These are phyloP conservation scores for Thraustochytrium sp. DNA, from an alignment of 352 stramenopile species.

Conservation along the genomic window DNA sequence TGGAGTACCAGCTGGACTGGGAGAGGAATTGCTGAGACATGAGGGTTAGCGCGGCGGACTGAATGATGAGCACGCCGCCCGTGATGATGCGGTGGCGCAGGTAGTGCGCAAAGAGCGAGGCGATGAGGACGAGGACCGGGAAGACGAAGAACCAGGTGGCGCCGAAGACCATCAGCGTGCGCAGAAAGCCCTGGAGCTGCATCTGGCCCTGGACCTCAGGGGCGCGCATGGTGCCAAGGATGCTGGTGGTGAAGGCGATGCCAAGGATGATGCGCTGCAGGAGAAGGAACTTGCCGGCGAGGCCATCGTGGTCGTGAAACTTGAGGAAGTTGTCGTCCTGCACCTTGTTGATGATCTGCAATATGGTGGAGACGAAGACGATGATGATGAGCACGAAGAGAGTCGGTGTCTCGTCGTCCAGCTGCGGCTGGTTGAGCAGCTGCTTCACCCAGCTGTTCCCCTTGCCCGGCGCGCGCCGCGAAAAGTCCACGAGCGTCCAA, in stretches of 20 bases:
- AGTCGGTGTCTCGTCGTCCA: slow-evolving; percentile 32
- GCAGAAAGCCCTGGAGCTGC: slow-evolving; percentile 37
- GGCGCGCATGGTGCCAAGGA: neutral
- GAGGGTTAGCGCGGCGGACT: neutral
- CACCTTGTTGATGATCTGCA: slow-evolving; percentile 44
- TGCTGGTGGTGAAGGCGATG: slow-evolving; percentile 30
- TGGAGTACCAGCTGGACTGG: slow-evolving; percentile 16
- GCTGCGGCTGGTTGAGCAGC: slow-evolving; percentile 17
- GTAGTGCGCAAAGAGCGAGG: slow-evolving; percentile 45
- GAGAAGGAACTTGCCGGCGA: slow-evolving; percentile 33
- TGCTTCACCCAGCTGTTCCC: neutral
- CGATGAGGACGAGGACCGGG: slow-evolving; percentile 29
- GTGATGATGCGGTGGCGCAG: slow-evolving; percentile 38
- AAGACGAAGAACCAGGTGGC: slow-evolving; percentile 43
- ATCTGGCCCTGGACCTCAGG: neutral
- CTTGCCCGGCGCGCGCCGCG: neutral
- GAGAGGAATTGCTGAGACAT: slow-evolving; percentile 8
- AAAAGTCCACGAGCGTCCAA: slow-evolving; percentile 40
- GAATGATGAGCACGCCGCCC: slow-evolving; percentile 38
- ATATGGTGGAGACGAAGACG: slow-evolving; percentile 35
- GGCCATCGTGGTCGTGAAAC: slow-evolving; percentile 41
- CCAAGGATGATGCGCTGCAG: slow-evolving; percentile 23
- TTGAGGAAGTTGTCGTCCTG: slow-evolving; percentile 43
- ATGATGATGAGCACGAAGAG: slow-evolving; percentile 43
- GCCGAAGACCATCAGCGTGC: neutral